Evolutionary conservation across 176 grass and related monocot species (phyloP), one percentile per base, ranked within the genome.

Genomic region (Miscanthus lutarioriparius): DNA sequence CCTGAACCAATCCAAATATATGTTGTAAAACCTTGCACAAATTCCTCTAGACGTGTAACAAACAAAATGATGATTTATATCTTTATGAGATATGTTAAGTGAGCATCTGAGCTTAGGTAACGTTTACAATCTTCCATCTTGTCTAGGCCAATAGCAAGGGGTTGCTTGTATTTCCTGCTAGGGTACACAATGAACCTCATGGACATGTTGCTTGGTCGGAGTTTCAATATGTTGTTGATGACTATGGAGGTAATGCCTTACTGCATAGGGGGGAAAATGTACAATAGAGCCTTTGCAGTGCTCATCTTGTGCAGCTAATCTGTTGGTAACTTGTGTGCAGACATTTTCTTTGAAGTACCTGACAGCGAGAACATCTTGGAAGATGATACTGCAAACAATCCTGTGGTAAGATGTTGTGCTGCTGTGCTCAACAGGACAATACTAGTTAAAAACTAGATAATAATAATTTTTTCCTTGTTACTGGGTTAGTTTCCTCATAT

Each of bases 111-210:
- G 33, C 68, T 26, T 79, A 61, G 22, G 11, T 65, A 86, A 75
- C 47, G 0, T 65, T 82, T 88, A 8, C 33, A 25, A 69, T 54
- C n/a, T 39, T 56, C 66, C 85, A 67, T 38, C 30, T 90, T 78
- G 64, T 95, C 48, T 88, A 98, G 96, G 89, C 89, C 69, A 98
- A 95, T 89, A 84, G 75, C 88, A 95, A 95, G 86, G 96, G 87
- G 23, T 86, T 95, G 81, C 84, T 98, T 77, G 80, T 95, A 70
- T 92, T 98, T 93, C 92, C 96, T 81, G 89, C 93, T 87, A 89
- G 89, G 86, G 80, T 98, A 72, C 96, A 98, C 85, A 89, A 73
- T 86, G 87, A 98, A 83, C 96, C 96, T 85, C 93, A 98, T 90
- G 83, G 85, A 43, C 85, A 93, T 78, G 81, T 82, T 77, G 36